Evolutionary conservation across 1,284 basidiomycete species (phyloP).

Genomic region (Apiotrichum montevideense): DNA sequence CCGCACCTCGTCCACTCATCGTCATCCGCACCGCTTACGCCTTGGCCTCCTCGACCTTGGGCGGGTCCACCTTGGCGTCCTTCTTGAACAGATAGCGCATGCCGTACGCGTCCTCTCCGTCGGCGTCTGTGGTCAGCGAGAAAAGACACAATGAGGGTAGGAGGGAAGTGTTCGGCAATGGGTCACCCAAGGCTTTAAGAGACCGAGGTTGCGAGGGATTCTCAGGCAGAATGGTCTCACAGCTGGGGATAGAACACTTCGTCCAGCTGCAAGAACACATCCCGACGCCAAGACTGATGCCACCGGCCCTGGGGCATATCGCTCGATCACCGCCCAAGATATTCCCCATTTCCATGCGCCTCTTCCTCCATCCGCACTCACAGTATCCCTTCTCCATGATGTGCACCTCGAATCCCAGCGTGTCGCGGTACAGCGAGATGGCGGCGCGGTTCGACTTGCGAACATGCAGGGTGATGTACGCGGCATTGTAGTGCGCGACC

Average conservation of each 20-base stretch:
- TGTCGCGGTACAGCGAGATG: slow-evolving; percentile 71
- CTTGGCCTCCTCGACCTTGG: background rate
- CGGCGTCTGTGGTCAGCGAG: slow-evolving; percentile 59
- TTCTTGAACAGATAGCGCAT: slow-evolving; percentile 59
- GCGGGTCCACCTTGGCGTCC: slow-evolving; percentile 2
- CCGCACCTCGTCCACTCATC: too few species aligned
- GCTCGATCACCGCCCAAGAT: too few species aligned
- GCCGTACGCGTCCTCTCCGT: slow-evolving; percentile 85
- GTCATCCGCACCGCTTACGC: background rate
- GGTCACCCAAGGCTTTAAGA: too few species aligned
- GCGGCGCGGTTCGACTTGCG: slow-evolving; percentile 82
- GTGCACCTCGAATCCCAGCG: slow-evolving; percentile 70
- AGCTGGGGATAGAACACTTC: too few species aligned
- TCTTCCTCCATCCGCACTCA: slow-evolving; percentile 47
- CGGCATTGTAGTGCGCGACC: slow-evolving; percentile 69
- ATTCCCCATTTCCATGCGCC: too few species aligned
- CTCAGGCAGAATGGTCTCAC: too few species aligned
- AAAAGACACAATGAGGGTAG: too few species aligned
- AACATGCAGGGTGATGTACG: slow-evolving; percentile 76
- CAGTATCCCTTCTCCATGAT: slow-evolving; percentile 77
- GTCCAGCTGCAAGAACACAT: too few species aligned
- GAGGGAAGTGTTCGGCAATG: too few species aligned
- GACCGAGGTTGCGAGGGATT: too few species aligned
- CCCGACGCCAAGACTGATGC: too few species aligned
- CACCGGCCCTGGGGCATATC: too few species aligned